Base-by-base conservation (phyloP, 2,329 filamentous ascomycete species). In the Clarireedia hainanense region DNA sequence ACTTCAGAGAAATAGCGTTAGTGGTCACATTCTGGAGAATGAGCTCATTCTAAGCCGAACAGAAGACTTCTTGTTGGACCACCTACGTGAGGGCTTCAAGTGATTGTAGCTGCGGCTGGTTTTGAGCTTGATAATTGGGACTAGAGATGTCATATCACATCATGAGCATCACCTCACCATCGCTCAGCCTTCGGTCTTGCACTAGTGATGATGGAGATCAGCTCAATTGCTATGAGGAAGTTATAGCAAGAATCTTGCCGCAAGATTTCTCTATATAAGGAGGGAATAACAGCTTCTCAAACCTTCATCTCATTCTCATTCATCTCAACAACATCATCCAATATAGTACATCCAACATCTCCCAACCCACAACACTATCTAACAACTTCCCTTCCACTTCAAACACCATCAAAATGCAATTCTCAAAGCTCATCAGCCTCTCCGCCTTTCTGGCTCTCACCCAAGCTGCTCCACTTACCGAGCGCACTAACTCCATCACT, bases 401-500 rank as follows among this genome's bases (percentile, higher is more conserved):
- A 14, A 27, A 14, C 17, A 17, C 5, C 7, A 9, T 7, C 58
- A 63, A 60, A 40, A 64, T 65, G 63, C 52, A 60, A 36, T 60
- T 58, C 57, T 47, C 58, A 12, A 59, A 40, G 30, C 42, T 64
- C 47, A 20, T 62, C 43, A 47, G 58, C 36, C 47, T 64, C 30
- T 37, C 52, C 23, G 50, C 62, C 36, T 57, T 45, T 46, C 45
- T 63, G 27, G 49, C 62, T 36, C 51, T 65, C 30, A 54, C 58
- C 27, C 24, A 50, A 9, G 60, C 63, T 1, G 51, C 58, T 24
- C 62, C 64, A n/a, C 47, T 58, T 26, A 14, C 45, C 10, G n/a
- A 43, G 6, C 50, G 51, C 15, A 55, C 47, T 12, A 27, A 26
- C n/a, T 39, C 43, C n/a, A 50, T 45, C 34, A 43, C 61, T 17